Percentiles rank a stretch among this genome's conserved stretches.
phyloP scores from a whole-genome alignment of 345 rosid genomes.

The Excoecaria agallocha region DNA sequence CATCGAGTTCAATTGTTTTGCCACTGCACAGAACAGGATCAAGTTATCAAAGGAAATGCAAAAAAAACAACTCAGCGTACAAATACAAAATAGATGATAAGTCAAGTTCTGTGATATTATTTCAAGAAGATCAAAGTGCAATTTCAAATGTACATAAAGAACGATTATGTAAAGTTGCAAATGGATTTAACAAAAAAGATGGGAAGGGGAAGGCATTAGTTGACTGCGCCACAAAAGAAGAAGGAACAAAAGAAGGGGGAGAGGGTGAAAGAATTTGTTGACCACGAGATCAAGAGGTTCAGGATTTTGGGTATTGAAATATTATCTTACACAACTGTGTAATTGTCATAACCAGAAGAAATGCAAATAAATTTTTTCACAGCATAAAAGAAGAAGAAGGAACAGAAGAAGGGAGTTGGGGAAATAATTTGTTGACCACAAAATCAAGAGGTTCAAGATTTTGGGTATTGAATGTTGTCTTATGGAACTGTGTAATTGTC shows the following conservation, averaged over 20 bases:
- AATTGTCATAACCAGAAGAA: not conserved
- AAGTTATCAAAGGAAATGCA: not conserved
- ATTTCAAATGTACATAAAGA: not conserved
- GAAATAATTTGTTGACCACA: not conserved
- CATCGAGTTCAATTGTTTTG: constrained; percentile 97
- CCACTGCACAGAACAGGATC: constrained; percentile 51
- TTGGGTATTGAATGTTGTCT: not conserved
- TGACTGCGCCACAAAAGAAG: not conserved
- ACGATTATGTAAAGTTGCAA: not conserved
- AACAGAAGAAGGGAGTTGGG: not conserved
- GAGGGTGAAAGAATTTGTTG: not conserved
- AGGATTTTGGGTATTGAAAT: not conserved
- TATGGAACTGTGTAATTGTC: not conserved
- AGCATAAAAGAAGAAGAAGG: not conserved
- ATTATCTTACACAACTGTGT: not conserved
- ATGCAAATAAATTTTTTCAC: not conserved
- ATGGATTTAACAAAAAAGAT: not conserved
- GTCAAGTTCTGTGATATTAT: not conserved
- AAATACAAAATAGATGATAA: not conserved
- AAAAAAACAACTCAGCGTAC: not conserved
- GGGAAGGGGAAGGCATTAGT: not conserved
- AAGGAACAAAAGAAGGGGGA: not conserved
- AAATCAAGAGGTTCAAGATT: not conserved
- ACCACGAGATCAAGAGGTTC: not conserved
- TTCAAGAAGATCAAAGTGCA: not conserved